Percentiles rank a stretch among this genome's conserved stretches.
phyloP scores from a whole-genome alignment of 441 rosid genomes.

The Erysimum pusillum region DNA sequence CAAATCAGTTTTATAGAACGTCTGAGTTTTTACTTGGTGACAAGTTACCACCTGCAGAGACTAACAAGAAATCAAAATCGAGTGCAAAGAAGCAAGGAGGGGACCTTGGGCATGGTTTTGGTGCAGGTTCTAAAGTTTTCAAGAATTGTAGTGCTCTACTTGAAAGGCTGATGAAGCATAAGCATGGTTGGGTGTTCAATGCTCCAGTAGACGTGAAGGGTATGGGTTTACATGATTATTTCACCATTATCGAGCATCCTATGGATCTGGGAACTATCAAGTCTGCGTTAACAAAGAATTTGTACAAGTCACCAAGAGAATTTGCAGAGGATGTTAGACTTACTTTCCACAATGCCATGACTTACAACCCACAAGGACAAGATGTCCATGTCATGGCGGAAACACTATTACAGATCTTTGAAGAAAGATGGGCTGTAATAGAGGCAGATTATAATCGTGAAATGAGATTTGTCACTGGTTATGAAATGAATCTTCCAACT shows the following conservation, averaged over 20 bases:
- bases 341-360: conserved; percentile 95
- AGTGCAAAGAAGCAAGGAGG: conserved; percentile 82
- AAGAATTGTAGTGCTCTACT: conserved; percentile 83
- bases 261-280: conserved; percentile 97
- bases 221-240: conserved; percentile 92
- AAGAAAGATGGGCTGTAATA: conserved; percentile 84
- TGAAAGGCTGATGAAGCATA: conserved; percentile 92
- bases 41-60: conserved; percentile 95
- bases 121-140: conserved; percentile 64
- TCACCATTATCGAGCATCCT: conserved; percentile 81
- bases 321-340: conserved; percentile 99
- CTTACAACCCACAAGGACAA: conserved; percentile 92
- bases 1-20: conserved; percentile 89
- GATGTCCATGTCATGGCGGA: conserved; percentile 97
- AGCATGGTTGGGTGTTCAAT: conserved; percentile 97
- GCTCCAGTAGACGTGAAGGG: conserved; percentile 83
- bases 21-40: conserved; percentile 97
- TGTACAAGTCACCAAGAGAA: conserved; percentile 92
- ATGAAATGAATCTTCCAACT: conserved; percentile 66
- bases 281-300: conserved; percentile 67
- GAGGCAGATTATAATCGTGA: conserved; percentile 84
- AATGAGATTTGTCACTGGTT: conserved; percentile 62
- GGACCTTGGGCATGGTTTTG: conserved; percentile 62
- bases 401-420: conserved; percentile 72
- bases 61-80: conserved; percentile 87